Evolutionary conservation across 1,139 yeast species (phyloP), one percentile per base, ranked within the genome.

Genomic region (Hansenula sp.): DNA sequence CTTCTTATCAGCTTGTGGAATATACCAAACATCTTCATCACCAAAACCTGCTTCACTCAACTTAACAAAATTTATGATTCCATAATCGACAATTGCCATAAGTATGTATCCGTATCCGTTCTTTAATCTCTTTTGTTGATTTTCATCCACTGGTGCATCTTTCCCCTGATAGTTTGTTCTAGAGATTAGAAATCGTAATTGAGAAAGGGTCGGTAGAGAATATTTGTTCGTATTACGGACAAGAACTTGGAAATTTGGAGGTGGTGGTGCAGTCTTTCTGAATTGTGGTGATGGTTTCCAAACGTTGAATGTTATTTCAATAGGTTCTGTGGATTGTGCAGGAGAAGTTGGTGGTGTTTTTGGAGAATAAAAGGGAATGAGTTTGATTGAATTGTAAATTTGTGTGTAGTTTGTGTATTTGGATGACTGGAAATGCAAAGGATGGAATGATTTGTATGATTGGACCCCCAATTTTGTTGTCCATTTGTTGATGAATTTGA

Each of bases 241-340:
- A 3, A 77, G 70, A 1, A 90, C 61, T 48, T 82, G 88, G 55
- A 78, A 90, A 58, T 90, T 92, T 1, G 97, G 95, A 1, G 57
- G 48, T 0, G 87, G 84, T 0, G 90, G 89, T 25, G 59, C 56
- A 33, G 78, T 79, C 55, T 89, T 89, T 42, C 79, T 79, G 62
- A 86, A 90, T 10, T 60, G 62, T 0, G 82, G 75, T 2, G 73
- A 68, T 0, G 97, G 97, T 59, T 86, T 89, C 97, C 97, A 90
- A 1, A 87, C 87, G 52, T 84, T 73, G 52, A 71, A 89, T 1
- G 61, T 51, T 21, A 61, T 46, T 9, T 47, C 28, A 3, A 44
- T 17, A n/a, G n/a, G n/a, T 12, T 27, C n/a, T n/a, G 30, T 17
- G 26, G 28, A 28, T 27, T 29, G 20, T 21, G 32, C 11, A 20